phyloP scores from a whole-genome alignment of 2,329 filamentous ascomycete species.

The Lachnellula subtilissima region DNA sequence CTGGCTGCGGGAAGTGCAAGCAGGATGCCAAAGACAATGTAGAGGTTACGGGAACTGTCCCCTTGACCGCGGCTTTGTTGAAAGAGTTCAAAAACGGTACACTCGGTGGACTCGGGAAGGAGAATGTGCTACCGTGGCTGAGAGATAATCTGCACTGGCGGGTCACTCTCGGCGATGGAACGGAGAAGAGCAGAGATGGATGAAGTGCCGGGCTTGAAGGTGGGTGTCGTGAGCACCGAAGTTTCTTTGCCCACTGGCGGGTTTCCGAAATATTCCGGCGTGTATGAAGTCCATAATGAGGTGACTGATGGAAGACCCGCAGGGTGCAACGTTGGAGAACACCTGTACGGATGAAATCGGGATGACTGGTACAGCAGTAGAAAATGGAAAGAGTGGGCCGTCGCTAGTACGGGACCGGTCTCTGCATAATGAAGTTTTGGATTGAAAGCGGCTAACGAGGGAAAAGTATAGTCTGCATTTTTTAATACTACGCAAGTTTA shows the following conservation, averaged over 20 bases:
- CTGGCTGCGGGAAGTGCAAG: conserved; percentile 33
- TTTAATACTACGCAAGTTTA: not conserved
- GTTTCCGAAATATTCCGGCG: conserved; percentile 21
- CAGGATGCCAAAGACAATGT: conserved; percentile 25
- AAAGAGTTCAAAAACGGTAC: conserved; percentile 27
- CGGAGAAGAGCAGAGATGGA: conserved; percentile 18
- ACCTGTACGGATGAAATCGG: not conserved
- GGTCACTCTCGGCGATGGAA: conserved; percentile 23
- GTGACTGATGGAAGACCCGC: conserved; percentile 25
- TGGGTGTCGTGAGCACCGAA: conserved; percentile 27
- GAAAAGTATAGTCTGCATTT: not conserved
- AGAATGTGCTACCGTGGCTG: conserved; percentile 31
- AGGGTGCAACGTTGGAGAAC: conserved; percentile 5
- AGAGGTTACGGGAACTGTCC: conserved; percentile 37
- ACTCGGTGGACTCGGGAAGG: conserved; percentile 27
- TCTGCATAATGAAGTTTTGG: not conserved
- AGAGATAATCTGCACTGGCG: conserved; percentile 29
- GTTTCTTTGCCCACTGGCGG: conserved; percentile 22
- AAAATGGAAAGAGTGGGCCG: too few relatives aligned
- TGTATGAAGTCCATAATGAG: conserved; percentile 28
- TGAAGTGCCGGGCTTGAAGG: conserved; percentile 24
- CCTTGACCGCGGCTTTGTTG: conserved; percentile 34
- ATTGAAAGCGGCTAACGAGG: not conserved
- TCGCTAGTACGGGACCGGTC: too few relatives aligned
- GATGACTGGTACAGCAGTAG: too few relatives aligned